Base-by-base conservation (phyloP, 2,329 filamentous ascomycete species). In the Fusarium secorum region DNA sequence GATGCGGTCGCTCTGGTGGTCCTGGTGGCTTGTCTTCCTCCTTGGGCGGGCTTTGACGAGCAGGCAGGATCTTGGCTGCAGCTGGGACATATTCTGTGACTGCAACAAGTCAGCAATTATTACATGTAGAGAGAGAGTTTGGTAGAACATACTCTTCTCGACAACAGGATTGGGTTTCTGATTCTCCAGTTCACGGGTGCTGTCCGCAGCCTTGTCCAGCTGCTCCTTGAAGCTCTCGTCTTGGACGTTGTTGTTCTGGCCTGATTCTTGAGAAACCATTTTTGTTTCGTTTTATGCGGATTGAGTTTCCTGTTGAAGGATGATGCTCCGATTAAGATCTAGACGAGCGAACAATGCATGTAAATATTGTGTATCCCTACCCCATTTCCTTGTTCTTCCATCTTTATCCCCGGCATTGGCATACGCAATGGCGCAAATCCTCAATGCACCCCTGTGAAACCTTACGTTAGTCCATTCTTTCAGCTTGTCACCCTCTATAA, bases 81-180 rank as follows among this genome's bases (percentile, higher is more conserved):
- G 77, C 80, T 8, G 85, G 84, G 24, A 86, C 74, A 60, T 83
- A 83, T 65, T 84, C 79, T n/a, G 79, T 78, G 46, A 85, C 80
- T 85, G 62, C 26, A n/a, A 7, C 35, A 35, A 41, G 66, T 75
- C 18, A 74, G 54, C n/a, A 49, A 46, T 45, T 53, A 30, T 36
- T 42, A 2, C 22, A 2, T 35, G 14, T 10, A 33, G 24, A 15
- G 33, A 33, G 24, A 15, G 33, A 20, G 8, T 8, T 11, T 18
- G 17, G 39, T 14, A 22, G 5, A 22, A 39, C 76, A 35, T 73
- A 84, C 84, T 83, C 78, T 84, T 85, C 54, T 85, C 82, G 11
- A 84, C 64, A 6, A 86, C 73, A 1, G 79, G 78, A 52, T 83
- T 79, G 8, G 77, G 72, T 38, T 77, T 75, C 22, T 67, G 62